phyloP scores from a whole-genome alignment of 495 filamentous ascomycete genomes.

The Podospora comata region DNA sequence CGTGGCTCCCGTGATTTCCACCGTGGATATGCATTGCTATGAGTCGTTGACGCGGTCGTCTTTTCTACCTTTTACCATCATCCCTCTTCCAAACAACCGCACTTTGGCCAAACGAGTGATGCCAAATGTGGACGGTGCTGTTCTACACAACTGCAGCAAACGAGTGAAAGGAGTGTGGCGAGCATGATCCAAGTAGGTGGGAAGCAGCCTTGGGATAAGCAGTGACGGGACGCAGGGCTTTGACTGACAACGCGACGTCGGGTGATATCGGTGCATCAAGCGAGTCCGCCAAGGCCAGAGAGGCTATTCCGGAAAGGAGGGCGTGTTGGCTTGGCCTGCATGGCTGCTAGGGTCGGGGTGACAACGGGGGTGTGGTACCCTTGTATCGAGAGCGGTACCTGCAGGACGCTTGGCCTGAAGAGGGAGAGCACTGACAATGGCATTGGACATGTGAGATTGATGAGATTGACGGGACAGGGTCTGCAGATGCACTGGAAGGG shows the following conservation, averaged over 20 bases:
- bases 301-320: background rate
- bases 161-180: background rate
- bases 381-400: slow-evolving; percentile 1
- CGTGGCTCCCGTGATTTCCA: background rate
- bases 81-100: background rate
- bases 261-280: background rate
- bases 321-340: slow-evolving; percentile 1
- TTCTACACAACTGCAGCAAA: background rate
- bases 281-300: background rate
- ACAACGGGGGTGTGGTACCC: background rate
- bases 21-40: background rate
- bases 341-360: slow-evolving; percentile 1
- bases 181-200: background rate
- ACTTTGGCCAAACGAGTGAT: background rate
- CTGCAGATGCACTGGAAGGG: background rate
- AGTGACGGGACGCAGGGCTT: background rate
- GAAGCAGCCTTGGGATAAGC: slow-evolving; percentile 1
- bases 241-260: background rate
- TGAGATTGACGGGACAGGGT: background rate
- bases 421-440: background rate
- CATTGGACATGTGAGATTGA: slow-evolving; percentile 5
- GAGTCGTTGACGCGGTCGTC: background rate
- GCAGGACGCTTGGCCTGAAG: slow-evolving; percentile 6
- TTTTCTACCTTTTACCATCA: background rate
- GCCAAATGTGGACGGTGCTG: background rate